A percentile compares a stretch with the other conserved stretches of the same genome.
phyloP scores from a whole-genome alignment of 2,329 filamentous ascomycete genomes.

The Xylariaceae sp. region DNA sequence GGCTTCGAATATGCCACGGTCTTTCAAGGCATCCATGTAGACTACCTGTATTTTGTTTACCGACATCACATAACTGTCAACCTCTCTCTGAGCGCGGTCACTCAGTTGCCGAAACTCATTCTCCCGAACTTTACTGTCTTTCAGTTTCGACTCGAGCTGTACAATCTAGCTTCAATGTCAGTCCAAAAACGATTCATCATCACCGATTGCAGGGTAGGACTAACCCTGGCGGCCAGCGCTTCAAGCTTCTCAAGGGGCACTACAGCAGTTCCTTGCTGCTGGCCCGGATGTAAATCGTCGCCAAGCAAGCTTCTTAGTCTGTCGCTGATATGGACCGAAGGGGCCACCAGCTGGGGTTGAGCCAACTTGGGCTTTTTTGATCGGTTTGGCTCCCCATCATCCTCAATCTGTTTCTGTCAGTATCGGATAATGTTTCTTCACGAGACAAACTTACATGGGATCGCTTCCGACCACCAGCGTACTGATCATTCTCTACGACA shows the following conservation, averaged over 20 bases:
- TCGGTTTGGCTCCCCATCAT: slow-evolving; percentile 24
- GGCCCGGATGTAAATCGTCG: slow-evolving; percentile 14
- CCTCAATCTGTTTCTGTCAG: slow-evolving; percentile 31
- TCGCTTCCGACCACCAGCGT: slow-evolving; percentile 38
- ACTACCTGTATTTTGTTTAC: slow-evolving; percentile 40
- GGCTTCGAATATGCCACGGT: slow-evolving; percentile 34
- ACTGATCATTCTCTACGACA: slow-evolving; percentile 16
- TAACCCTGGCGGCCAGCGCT: slow-evolving; percentile 28
- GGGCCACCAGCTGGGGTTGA: slow-evolving; percentile 24
- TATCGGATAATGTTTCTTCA: background rate
- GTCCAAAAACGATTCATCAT: slow-evolving; percentile 8
- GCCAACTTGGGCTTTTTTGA: slow-evolving; percentile 31
- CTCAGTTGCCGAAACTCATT: slow-evolving; percentile 38
- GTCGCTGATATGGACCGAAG: slow-evolving; percentile 27
- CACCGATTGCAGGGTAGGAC: background rate
- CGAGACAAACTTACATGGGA: slow-evolving; percentile 37
- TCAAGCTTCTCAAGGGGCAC: slow-evolving; percentile 30
- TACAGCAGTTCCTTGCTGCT: slow-evolving; percentile 24
- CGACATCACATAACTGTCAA: slow-evolving; percentile 42
- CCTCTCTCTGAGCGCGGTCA: slow-evolving; percentile 38
- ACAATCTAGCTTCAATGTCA: slow-evolving; percentile 29
- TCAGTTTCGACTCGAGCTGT: slow-evolving; percentile 33
- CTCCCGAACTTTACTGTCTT: slow-evolving; percentile 31
- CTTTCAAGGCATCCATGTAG: slow-evolving; percentile 39
- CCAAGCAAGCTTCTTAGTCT: slow-evolving; percentile 29